phyloP scores from a whole-genome alignment of 805 yeast species.

The Suhomyces prunicola region DNA sequence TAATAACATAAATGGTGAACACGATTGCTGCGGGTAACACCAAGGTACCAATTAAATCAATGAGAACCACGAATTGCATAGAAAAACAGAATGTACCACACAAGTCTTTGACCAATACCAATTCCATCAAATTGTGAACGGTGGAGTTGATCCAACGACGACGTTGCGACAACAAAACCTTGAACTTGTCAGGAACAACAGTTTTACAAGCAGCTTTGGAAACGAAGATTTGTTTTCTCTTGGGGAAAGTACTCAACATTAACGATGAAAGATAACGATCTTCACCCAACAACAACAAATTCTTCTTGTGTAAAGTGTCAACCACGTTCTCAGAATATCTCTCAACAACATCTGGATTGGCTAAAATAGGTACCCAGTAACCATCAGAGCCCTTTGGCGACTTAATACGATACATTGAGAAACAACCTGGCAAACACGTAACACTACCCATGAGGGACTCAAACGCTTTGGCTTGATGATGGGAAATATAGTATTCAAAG shows the following conservation, averaged over 20 bases:
- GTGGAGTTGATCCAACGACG: slow-evolving; percentile 98
- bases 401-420: slow-evolving; percentile 87
- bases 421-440: slow-evolving; percentile 94
- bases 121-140: slow-evolving; percentile 86
- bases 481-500: slow-evolving; percentile 88
- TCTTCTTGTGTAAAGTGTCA: slow-evolving; percentile 81
- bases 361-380: slow-evolving; percentile 89
- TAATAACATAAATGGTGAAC: slow-evolving; percentile 76
- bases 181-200: slow-evolving; percentile 78
- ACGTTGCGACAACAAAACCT: slow-evolving; percentile 81
- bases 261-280: slow-evolving; percentile 82
- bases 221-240: slow-evolving; percentile 79
- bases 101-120: slow-evolving; percentile 76
- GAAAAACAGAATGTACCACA: slow-evolving; percentile 95
- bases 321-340: slow-evolving; percentile 84
- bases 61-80: slow-evolving; percentile 85
- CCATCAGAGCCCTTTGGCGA: slow-evolving; percentile 71
- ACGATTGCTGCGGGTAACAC: slow-evolving; percentile 86
- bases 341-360: slow-evolving; percentile 92
- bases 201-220: slow-evolving; percentile 93
- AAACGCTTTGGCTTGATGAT: slow-evolving; percentile 91
- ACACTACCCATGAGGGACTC: slow-evolving; percentile 95
- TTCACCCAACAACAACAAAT: slow-evolving; percentile 81
- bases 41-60: slow-evolving; percentile 83
- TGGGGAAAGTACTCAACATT: slow-evolving; percentile 87